These are phyloP conservation scores for Xylaria sp. DNA, from an alignment of 495 filamentous ascomycete species.

Conservation along the genomic window DNA sequence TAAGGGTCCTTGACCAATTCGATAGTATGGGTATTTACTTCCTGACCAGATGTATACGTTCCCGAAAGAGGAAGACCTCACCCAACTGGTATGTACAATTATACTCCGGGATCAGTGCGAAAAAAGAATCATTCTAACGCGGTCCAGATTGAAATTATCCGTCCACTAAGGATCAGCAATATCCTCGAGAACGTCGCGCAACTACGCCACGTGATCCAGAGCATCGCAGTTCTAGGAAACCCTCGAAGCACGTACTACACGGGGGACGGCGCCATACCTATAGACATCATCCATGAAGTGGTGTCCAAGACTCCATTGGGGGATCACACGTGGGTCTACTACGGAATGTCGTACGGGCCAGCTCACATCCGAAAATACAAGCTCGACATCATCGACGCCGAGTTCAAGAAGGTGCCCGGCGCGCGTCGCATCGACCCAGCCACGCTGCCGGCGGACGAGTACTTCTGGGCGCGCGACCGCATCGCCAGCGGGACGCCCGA, in stretches of 20 bases:
- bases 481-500: conserved; percentile 54
- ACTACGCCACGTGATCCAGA: conserved; percentile 60
- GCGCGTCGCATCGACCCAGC: conserved; percentile 45
- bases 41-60: conserved; percentile 53
- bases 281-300: conserved; percentile 44
- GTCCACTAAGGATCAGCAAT: conserved; percentile 56
- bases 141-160: conserved; percentile 54
- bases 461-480: conserved; percentile 48
- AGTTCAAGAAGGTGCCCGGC: conserved; percentile 48
- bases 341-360: conserved; percentile 55
- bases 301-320: conserved; percentile 50
- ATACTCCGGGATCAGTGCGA: conserved; percentile 4
- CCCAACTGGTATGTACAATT: conserved; percentile 37
- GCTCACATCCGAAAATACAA: conserved; percentile 42
- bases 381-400: conserved; percentile 44
- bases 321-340: conserved; percentile 58
- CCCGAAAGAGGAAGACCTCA: conserved; percentile 57
- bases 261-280: conserved; percentile 48
- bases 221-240: conserved; percentile 51
- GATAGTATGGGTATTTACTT: conserved; percentile 17
- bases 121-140: not conserved
- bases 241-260: conserved; percentile 55
- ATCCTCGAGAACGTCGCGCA: conserved; percentile 65
- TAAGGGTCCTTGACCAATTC: conserved; percentile 28
- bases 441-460: conserved; percentile 40